Base-by-base conservation (phyloP, 176 grass and related monocot genomes). In the Ananas comosus region DNA sequence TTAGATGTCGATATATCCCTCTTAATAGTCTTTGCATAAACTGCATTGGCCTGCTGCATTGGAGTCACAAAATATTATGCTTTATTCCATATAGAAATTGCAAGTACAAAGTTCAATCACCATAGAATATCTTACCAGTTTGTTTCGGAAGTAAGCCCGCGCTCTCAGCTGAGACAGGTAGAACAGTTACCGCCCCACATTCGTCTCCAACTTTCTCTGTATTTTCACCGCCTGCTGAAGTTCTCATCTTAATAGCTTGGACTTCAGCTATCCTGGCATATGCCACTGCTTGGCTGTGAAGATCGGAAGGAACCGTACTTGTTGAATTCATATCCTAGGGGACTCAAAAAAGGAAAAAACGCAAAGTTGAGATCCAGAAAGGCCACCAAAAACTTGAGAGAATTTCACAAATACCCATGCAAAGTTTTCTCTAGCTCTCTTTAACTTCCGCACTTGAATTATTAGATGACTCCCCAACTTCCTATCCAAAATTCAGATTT, bases 111-210 rank as follows among this genome's bases (percentile, higher is more conserved):
- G 33, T 42, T 42, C 33, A 42, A 42, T 42, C 33, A 7, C 33
- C 33, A 42, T 51, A 59, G 12, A 51, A 21, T 63, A 72, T 4
- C 33, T 73, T 85, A 89, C 86, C 80, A 66, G 52, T 47, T n/a
- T 53, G 77, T 54, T 65, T 90, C 54, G 84, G 86, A 76, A 97
- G 89, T 84, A 97, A 85, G 66, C 86, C 86, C 71, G 86, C 81
- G 79, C 76, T 90, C 80, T 92, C 93, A 67, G 93, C 93, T 66
- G 86, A 97, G 76, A 97, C 67, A 49, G 93, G 93, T 51, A 97
- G 72, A 63, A 92, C 84, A 80, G 70, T 81, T 74, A 89, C 49
- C 24, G 75, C 71, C 49, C 73, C 88, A 73, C 72, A 51, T 9
- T 50, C 70, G 14, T 76, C 78, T 64, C 68, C 49, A 17, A 72